These are phyloP conservation scores for Anisogramma anomala DNA, from an alignment of 2,329 filamentous ascomycete genomes.

Conservation along the genomic window DNA sequence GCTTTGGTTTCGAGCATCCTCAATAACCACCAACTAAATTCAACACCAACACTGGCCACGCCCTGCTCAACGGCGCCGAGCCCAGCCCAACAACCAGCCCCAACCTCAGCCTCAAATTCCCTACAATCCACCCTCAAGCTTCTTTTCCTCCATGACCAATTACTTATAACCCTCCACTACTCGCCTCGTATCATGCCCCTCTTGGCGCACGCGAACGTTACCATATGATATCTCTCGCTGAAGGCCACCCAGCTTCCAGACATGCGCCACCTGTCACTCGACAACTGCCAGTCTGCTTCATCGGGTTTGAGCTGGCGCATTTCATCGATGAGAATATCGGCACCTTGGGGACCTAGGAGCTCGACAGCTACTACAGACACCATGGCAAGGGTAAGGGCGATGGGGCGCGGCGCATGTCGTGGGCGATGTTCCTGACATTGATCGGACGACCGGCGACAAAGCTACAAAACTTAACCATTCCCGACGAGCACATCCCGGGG, in stretches of 20 bases:
- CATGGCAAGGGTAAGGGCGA: slow-evolving; percentile 2
- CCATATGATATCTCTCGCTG: slow-evolving; percentile 12
- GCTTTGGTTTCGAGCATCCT: no score
- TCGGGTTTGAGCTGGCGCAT: slow-evolving; percentile 13
- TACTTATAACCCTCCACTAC: slow-evolving; percentile 8
- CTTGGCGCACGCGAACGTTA: slow-evolving; percentile 10
- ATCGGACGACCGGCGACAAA: slow-evolving; percentile 6
- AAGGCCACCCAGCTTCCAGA: slow-evolving; percentile 12
- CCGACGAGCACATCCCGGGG: slow-evolving; percentile 21
- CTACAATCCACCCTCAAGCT: slow-evolving; percentile 13
- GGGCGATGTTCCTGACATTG: slow-evolving; percentile 9
- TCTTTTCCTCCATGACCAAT: slow-evolving; percentile 11
- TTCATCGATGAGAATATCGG: slow-evolving; percentile 11
- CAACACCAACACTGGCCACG: no score
- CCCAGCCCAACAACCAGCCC: no score
- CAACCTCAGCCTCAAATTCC: no score
- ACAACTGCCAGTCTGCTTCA: slow-evolving; percentile 14
- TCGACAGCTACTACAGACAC: slow-evolving; percentile 13
- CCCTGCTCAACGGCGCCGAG: no score
- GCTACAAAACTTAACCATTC: slow-evolving; percentile 2
- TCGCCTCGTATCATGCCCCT: slow-evolving; percentile 11
- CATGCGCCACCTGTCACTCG: slow-evolving; percentile 9
- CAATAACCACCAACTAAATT: no score
- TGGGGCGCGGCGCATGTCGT: slow-evolving; percentile 8
- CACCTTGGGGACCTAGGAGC: slow-evolving; percentile 8